A percentile compares a stretch with the other conserved stretches of the same genome.
Conservation (phyloP, 345 rosid genomes). For the Citrus maxima region DNA sequence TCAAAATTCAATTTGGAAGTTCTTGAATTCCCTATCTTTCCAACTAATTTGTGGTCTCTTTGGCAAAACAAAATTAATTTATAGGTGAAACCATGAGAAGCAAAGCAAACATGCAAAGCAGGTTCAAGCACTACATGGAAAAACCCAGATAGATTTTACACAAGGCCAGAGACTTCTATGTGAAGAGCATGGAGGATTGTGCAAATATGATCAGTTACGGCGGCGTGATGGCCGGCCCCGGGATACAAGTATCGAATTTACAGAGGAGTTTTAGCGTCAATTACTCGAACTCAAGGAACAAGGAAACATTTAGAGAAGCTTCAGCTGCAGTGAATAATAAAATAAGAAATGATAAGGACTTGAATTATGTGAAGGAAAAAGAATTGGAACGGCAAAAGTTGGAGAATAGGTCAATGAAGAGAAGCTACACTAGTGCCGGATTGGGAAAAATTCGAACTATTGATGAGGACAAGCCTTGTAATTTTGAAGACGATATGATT, state of each 20-base stretch:
- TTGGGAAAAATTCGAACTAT: constrained; percentile 48
- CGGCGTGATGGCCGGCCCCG: not conserved
- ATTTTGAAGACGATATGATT: constrained; percentile 29
- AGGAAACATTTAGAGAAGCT: not conserved
- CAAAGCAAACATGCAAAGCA: constrained; percentile 8
- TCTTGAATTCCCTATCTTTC: not conserved
- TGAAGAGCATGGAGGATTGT: constrained; percentile 18
- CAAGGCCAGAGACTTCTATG: constrained; percentile 23
- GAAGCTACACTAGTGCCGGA: constrained; percentile 44
- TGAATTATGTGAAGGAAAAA: not conserved
- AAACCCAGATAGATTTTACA: constrained; percentile 15
- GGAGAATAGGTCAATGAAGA: constrained; percentile 11
- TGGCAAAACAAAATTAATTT: too few species aligned
- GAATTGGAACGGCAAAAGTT: not conserved
- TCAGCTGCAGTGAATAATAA: not conserved
- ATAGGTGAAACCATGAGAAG: constrained; percentile 5
- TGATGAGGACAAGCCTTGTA: constrained; percentile 43
- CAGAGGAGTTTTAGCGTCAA: constrained; percentile 12
- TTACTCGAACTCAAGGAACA: not conserved
- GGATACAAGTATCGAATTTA: not conserved
- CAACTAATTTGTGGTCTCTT: not conserved
- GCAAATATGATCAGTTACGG: constrained; percentile 9
- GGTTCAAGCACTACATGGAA: constrained; percentile 2
- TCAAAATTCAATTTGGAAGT: not conserved
- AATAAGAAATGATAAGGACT: not conserved